A percentile compares a stretch with the other conserved stretches of the same genome.
phyloP scores from a whole-genome alignment of 2,329 filamentous ascomycete genomes.

The Xylaria digitata region DNA sequence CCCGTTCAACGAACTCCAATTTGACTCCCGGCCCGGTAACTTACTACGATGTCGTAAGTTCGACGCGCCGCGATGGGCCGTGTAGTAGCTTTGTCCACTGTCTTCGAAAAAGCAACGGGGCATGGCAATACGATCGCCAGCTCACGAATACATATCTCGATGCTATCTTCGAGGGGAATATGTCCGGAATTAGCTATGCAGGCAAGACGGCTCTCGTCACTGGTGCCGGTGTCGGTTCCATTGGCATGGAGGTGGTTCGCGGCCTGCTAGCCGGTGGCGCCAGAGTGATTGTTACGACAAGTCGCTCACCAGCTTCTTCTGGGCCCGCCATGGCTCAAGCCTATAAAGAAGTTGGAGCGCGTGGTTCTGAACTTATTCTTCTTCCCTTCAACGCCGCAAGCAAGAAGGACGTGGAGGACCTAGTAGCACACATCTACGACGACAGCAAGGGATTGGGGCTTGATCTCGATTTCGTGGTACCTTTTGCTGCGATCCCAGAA shows the following conservation, averaged over 20 bases:
- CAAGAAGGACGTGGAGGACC: slow-evolving; percentile 94
- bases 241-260: slow-evolving; percentile 96
- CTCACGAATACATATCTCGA: slow-evolving; percentile 93
- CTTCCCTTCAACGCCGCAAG: slow-evolving; percentile 99
- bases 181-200: slow-evolving; percentile 86
- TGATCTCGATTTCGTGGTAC: slow-evolving; percentile 96
- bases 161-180: slow-evolving; percentile 87
- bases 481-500: slow-evolving; percentile 97
- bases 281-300: slow-evolving; percentile 96
- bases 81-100: slow-evolving; percentile 95
- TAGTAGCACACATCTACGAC: slow-evolving; percentile 96
- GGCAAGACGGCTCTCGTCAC: slow-evolving; percentile 98
- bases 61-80: slow-evolving; percentile 50
- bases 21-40: slow-evolving; percentile 80
- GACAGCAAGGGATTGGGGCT: slow-evolving; percentile 94
- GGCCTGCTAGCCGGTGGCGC: slow-evolving; percentile 95
- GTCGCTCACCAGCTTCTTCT: slow-evolving; percentile 96
- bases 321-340: slow-evolving; percentile 99
- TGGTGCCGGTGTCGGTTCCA: slow-evolving; percentile 95
- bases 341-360: slow-evolving; percentile 80
- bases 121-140: slow-evolving; percentile 99
- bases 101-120: slow-evolving; percentile 90
- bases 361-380: slow-evolving; percentile 95
- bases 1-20: slow-evolving; percentile 89
- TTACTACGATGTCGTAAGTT: slow-evolving; percentile 33